phyloP scores from a whole-genome alignment of 2,329 filamentous ascomycete species.

The Aspergillus sp. region DNA sequence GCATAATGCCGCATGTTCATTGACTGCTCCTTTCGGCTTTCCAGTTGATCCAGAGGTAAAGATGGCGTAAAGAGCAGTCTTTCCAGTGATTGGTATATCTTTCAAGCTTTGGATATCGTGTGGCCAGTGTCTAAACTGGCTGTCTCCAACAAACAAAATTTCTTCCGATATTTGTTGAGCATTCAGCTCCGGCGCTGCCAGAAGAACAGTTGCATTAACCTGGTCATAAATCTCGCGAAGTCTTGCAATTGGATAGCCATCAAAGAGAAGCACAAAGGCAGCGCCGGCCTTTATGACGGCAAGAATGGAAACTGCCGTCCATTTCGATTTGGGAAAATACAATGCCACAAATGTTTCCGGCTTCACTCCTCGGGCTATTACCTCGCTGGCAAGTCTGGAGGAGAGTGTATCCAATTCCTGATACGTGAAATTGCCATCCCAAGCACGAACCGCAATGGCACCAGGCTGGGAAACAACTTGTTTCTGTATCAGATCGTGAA shows the following conservation, averaged over 20 bases:
- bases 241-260: not conserved
- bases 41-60: constrained; percentile 35
- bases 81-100: too few species aligned
- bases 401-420: constrained; percentile 7
- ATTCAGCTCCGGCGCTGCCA: too few species aligned
- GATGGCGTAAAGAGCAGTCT: too few species aligned
- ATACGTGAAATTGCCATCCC: constrained; percentile 11
- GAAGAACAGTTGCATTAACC: too few species aligned
- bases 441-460: constrained; percentile 7
- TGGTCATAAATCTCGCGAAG: too few species aligned
- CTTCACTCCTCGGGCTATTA: constrained; percentile 1
- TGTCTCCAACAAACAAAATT: too few species aligned
- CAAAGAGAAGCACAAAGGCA: constrained; percentile 4
- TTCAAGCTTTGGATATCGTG: too few species aligned
- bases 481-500: constrained; percentile 6
- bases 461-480: not conserved
- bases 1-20: constrained; percentile 7
- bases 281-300: constrained; percentile 7
- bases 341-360: constrained; percentile 7
- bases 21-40: constrained; percentile 11
- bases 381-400: constrained; percentile 1
- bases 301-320: constrained; percentile 6
- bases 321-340: constrained; percentile 8
- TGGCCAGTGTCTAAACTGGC: too few species aligned
- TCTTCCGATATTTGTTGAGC: too few species aligned